Conservation (phyloP, 2,329 filamentous ascomycete species). For the Podosphaera leucotricha region DNA sequence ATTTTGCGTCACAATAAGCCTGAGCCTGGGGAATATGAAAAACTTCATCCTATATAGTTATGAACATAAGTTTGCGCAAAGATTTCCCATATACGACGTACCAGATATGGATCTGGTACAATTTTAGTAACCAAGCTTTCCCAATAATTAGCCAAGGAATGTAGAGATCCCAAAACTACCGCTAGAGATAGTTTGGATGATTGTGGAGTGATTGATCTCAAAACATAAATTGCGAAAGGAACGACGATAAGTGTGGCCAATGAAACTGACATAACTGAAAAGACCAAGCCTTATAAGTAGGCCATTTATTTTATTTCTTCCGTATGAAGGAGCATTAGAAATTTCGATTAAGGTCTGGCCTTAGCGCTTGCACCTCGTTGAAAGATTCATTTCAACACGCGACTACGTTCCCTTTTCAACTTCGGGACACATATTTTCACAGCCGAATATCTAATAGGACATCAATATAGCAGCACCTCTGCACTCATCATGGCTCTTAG, state of each 20-base stretch:
- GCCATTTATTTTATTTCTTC: not conserved
- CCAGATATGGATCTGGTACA: conserved; percentile 13
- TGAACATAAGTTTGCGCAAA: not conserved
- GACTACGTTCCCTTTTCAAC: not conserved
- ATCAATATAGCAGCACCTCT: not conserved
- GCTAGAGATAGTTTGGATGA: not conserved
- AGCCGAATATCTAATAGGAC: not conserved
- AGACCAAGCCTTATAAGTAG: not conserved
- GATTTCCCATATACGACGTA: conserved; percentile 3
- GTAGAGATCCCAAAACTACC: not conserved
- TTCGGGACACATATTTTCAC: not conserved
- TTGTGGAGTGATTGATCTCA: not conserved
- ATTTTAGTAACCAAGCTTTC: conserved; percentile 10
- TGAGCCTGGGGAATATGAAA: conserved; percentile 86
- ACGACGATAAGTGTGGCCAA: not conserved
- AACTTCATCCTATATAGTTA: conserved; percentile 42
- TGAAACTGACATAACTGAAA: not conserved
- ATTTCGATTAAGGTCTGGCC: not conserved
- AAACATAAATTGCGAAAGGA: not conserved
- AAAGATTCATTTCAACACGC: not conserved
- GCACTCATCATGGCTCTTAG: conserved; percentile 1
- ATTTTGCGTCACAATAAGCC: conserved; percentile 55
- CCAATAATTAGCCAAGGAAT: conserved; percentile 7
- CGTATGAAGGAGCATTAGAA: not conserved
- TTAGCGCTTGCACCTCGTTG: not conserved